These are phyloP conservation scores for Scleroderma bovista DNA, from an alignment of 768 basidiomycete genomes.

Conservation along the genomic window DNA sequence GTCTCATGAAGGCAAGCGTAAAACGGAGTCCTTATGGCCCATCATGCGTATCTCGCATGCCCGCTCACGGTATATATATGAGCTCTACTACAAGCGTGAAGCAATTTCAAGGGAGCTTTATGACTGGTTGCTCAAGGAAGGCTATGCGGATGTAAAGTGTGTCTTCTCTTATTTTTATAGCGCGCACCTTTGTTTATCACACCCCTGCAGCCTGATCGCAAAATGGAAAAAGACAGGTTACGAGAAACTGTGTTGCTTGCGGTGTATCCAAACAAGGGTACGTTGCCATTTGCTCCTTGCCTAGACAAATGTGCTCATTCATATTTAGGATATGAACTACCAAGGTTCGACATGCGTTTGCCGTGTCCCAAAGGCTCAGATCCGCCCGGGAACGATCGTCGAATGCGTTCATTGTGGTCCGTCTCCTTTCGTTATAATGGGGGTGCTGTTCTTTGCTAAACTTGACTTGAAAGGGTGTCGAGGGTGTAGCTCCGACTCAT, in stretches of 20 bases:
- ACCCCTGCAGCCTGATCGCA: conserved; percentile 70
- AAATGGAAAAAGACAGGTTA: conserved; percentile 99
- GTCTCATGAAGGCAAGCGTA: conserved; percentile 96
- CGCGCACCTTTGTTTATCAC: conserved; percentile 4
- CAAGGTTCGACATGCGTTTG: conserved; percentile 98
- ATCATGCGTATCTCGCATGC: conserved; percentile 98
- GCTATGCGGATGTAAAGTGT: conserved; percentile 94
- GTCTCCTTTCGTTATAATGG: conserved; percentile 29
- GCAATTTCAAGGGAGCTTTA: conserved; percentile 90
- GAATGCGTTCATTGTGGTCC: conserved; percentile 96
- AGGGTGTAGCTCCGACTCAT: conserved; percentile 88
- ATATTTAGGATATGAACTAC: conserved; percentile 91
- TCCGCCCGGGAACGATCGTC: conserved; percentile 85
- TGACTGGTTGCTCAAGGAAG: conserved; percentile 96
- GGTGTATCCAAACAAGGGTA: conserved; percentile 94
- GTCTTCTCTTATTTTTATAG: conserved; percentile 1
- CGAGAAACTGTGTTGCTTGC: conserved; percentile 94
- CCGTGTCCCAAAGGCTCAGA: conserved; percentile 90
- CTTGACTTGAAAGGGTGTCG: conserved; percentile 58
- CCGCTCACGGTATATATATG: conserved; percentile 94
- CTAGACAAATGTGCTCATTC: conserved; percentile 8
- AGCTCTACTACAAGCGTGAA: conserved; percentile 97
- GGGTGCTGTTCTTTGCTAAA: conserved; percentile 7
- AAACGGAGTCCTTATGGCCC: conserved; percentile 89
- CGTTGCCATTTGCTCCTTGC: conserved; percentile 11